A percentile compares a stretch with the other conserved stretches of the same genome.
Conservation (phyloP, 1,284 basidiomycete genomes). For the Cryptococcus wingfieldii region DNA sequence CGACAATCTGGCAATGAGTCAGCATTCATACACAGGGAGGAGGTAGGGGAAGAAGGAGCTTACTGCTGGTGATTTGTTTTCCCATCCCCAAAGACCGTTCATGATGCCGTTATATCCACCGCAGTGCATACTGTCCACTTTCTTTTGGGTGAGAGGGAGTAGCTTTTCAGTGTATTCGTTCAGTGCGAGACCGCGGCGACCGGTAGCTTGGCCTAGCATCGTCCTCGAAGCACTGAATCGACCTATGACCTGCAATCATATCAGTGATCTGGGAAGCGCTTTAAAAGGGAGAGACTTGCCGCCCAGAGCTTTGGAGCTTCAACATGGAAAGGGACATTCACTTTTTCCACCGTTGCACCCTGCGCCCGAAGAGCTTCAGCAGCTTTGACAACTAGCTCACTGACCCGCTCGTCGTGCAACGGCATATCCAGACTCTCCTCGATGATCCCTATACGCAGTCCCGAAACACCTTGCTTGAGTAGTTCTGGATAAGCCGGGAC, state of each 20-base stretch:
- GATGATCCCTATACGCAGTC: conserved; percentile 51
- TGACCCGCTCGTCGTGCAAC: conserved; percentile 27
- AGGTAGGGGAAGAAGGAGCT: background rate
- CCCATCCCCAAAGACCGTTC: conserved; percentile 22
- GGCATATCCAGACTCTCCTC: conserved; percentile 49
- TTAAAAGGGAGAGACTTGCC: conserved; percentile 1
- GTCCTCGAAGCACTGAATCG: conserved; percentile 6
- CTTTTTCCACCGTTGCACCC: conserved; percentile 15
- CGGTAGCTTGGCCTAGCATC: conserved; percentile 10
- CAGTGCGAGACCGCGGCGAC: conserved; percentile 45
- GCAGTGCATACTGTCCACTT: conserved; percentile 39
- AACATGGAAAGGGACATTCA: conserved; percentile 24
- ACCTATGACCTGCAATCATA: conserved; percentile 7
- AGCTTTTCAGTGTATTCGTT: conserved; percentile 47
- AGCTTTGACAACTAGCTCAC: conserved; percentile 12
- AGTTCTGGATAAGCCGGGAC: conserved; percentile 49
- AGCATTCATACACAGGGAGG: background rate
- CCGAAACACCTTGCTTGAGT: conserved; percentile 31
- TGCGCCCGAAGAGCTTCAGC: conserved; percentile 10
- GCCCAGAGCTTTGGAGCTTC: conserved; percentile 20
- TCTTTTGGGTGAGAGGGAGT: conserved; percentile 50
- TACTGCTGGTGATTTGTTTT: conserved; percentile 20
- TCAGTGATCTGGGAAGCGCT: background rate
- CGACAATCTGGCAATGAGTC: conserved; percentile 9
- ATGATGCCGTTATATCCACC: conserved; percentile 10